A percentile compares a stretch with the other conserved stretches of the same genome.
Conservation (phyloP, 2,329 filamentous ascomycete genomes). For the Dactylellina cionopaga region DNA sequence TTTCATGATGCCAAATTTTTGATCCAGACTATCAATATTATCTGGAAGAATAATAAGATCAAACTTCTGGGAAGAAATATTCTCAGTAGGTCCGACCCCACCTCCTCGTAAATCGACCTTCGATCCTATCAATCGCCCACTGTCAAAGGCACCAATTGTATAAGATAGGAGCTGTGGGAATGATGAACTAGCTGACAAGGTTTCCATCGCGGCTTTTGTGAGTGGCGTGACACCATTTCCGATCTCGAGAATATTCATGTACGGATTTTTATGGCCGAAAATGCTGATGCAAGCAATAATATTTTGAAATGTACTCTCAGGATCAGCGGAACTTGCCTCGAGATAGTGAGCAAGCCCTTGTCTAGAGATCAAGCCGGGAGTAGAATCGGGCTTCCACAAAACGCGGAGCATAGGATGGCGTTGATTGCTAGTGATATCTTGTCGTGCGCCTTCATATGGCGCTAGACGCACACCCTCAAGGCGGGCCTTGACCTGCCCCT, state of each 20-base stretch:
- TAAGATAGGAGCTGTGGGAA: conserved; percentile 25
- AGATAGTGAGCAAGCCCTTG: neutral
- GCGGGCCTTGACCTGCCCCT: conserved; percentile 16
- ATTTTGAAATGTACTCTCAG: conserved; percentile 45
- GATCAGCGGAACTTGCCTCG: neutral
- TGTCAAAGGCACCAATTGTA: neutral
- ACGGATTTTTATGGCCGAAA: conserved; percentile 59
- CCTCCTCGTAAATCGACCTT: conserved; percentile 4
- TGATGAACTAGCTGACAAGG: neutral
- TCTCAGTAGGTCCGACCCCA: neutral
- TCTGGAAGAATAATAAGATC: conserved; percentile 6
- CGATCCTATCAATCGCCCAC: neutral
- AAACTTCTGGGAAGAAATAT: neutral
- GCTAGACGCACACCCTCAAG: conserved; percentile 10
- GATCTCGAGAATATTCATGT: conserved; percentile 61
- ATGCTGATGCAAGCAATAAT: conserved; percentile 55
- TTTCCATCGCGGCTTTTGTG: neutral
- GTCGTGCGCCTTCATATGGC: conserved; percentile 21
- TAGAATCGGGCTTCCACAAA: conserved; percentile 54
- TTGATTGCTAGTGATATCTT: conserved; percentile 13
- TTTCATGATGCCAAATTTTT: neutral
- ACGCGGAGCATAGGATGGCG: conserved; percentile 54
- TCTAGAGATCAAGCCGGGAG: conserved; percentile 2
- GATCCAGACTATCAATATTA: neutral
- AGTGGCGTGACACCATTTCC: conserved; percentile 62